Conservation (phyloP, 2,329 filamentous ascomycete genomes). For the Parascedosporium putredinis region DNA sequence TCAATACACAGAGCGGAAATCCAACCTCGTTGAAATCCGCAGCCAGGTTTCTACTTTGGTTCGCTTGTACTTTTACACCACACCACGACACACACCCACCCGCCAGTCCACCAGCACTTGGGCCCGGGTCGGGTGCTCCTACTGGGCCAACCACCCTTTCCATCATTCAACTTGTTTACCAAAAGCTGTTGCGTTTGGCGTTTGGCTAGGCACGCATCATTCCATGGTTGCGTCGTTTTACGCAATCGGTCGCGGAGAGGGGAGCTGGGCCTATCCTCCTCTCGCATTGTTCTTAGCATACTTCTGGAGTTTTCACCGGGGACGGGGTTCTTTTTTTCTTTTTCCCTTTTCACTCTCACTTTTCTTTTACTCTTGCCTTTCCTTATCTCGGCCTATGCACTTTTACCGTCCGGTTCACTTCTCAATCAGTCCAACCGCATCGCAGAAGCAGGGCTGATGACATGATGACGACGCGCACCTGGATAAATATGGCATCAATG, state of each 20-base stretch:
- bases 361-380: not conserved
- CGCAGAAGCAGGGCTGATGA: conserved; percentile 1
- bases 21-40: not conserved
- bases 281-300: not conserved
- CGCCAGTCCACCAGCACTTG: not conserved
- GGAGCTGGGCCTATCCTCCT: not conserved
- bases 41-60: not conserved
- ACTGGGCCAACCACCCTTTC: not conserved
- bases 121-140: not conserved
- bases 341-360: conserved; percentile 5
- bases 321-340: conserved; percentile 2
- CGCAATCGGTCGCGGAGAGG: not conserved
- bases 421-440: conserved; percentile 1
- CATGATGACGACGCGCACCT: not conserved
- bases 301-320: not conserved
- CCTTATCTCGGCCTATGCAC: not conserved
- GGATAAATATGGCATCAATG: conserved; percentile 1
- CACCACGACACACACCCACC: not conserved
- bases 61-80: conserved; percentile 1
- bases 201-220: too few species aligned
- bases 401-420: not conserved
- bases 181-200: not conserved
- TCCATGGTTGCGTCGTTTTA: too few species aligned
- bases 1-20: not conserved
- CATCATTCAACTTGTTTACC: not conserved